These are phyloP conservation scores for Rhizophora apiculata DNA, from an alignment of 345 rosid species.

Conservation along the genomic window DNA sequence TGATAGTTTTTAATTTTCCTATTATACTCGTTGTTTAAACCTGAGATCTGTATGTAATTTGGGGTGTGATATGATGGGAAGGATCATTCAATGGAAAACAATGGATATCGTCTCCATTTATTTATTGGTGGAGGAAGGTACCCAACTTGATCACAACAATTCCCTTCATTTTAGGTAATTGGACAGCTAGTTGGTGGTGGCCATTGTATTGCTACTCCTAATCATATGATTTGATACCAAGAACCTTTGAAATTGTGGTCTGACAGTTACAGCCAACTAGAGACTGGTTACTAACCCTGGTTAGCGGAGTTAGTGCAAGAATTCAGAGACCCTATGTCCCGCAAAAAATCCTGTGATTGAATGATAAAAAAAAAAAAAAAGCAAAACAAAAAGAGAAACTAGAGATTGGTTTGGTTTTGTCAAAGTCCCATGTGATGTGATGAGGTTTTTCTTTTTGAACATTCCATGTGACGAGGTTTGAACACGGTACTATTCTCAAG, in stretches of 20 bases:
- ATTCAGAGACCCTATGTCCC: too few species aligned
- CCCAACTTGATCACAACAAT: constrained; percentile 25
- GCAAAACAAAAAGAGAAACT: too few species aligned
- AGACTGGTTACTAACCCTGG: too few species aligned
- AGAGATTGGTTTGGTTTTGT: constrained; percentile 12
- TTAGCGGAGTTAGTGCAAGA: too few species aligned
- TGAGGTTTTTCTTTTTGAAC: background rate
- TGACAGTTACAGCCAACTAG: constrained; percentile 3
- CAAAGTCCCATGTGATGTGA: background rate
- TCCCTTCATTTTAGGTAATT: constrained; percentile 11
- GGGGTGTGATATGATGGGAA: background rate
- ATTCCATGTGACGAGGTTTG: background rate
- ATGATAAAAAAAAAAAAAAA: too few species aligned
- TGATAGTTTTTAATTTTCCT: too few species aligned
- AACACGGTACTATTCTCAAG: too few species aligned
- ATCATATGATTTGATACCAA: constrained; percentile 7
- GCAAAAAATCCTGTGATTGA: too few species aligned
- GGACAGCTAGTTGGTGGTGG: constrained; percentile 17
- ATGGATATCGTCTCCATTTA: background rate
- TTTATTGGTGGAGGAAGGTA: constrained; percentile 15
- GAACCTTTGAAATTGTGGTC: background rate
- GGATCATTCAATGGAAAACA: background rate
- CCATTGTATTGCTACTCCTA: constrained; percentile 8
- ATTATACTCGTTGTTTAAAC: too few species aligned
- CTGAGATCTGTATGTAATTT: too few species aligned